These are phyloP conservation scores for Glonium stellatum DNA, from an alignment of 495 filamentous ascomycete genomes.

Conservation along the genomic window DNA sequence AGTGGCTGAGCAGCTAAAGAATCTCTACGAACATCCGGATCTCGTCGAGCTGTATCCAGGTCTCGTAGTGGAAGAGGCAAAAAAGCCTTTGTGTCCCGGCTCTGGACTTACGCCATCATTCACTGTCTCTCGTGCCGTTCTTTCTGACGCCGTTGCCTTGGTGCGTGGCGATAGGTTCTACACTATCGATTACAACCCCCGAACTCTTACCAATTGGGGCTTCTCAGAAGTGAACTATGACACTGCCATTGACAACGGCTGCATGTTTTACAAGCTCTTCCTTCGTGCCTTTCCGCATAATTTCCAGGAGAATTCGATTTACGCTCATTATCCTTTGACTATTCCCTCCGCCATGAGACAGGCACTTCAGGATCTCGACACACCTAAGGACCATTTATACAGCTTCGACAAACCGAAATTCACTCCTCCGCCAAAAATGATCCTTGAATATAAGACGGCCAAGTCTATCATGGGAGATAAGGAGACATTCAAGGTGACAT, in stretches of 20 bases:
- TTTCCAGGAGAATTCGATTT: slow-evolving; percentile 50
- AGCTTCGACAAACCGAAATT: slow-evolving; percentile 43
- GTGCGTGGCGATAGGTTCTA: slow-evolving; percentile 85
- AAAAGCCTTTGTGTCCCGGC: slow-evolving; percentile 64
- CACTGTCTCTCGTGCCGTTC: slow-evolving; percentile 73
- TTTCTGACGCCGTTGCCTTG: slow-evolving; percentile 80
- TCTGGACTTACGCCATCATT: slow-evolving; percentile 76
- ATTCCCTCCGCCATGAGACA: slow-evolving; percentile 48
- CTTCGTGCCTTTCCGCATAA: slow-evolving; percentile 54
- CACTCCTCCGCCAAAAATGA: slow-evolving; percentile 34
- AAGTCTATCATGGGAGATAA: slow-evolving; percentile 44
- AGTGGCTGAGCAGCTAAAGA: slow-evolving; percentile 62
- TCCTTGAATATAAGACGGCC: slow-evolving; percentile 47
- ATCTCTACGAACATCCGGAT: slow-evolving; percentile 74
- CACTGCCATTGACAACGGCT: slow-evolving; percentile 46
- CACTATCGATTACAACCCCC: slow-evolving; percentile 63
- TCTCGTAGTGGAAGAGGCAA: slow-evolving; percentile 73
- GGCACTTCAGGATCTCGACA: slow-evolving; percentile 43
- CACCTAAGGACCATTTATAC: slow-evolving; percentile 40
- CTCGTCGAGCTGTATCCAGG: slow-evolving; percentile 78
- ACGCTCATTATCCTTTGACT: slow-evolving; percentile 55
- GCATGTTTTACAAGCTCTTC: slow-evolving; percentile 56
- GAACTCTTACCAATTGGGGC: slow-evolving; percentile 78
- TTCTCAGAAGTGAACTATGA: slow-evolving; percentile 48
- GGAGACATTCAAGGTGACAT: slow-evolving; percentile 50